Conservation (phyloP, 495 filamentous ascomycete genomes). For the Pyrenula massariospora region DNA sequence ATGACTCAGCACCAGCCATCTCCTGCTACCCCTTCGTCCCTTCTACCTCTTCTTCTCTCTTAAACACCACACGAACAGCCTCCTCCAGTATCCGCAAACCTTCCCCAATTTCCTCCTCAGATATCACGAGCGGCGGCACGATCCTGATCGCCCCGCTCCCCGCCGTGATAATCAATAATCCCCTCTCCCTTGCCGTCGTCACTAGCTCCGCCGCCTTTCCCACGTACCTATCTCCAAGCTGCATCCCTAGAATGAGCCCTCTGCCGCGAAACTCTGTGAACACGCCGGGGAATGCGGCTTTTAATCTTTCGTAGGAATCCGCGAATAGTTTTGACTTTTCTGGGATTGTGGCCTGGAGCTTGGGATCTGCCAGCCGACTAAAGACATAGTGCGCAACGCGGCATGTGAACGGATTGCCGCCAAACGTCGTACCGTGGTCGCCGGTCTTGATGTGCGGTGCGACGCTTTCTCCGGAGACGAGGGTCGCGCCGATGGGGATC, state of each 20-base stretch:
- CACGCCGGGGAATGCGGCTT: conserved; percentile 54
- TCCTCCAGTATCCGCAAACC: conserved; percentile 67
- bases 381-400: conserved; percentile 78
- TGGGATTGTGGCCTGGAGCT: conserved; percentile 51
- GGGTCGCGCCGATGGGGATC: conserved; percentile 84
- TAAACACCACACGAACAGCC: conserved; percentile 48
- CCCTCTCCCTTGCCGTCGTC: conserved; percentile 75
- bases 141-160: conserved; percentile 82
- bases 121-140: conserved; percentile 71
- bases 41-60: conserved; percentile 6
- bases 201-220: conserved; percentile 48
- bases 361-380: conserved; percentile 51
- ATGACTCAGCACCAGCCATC: conserved; percentile 5
- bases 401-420: conserved; percentile 84
- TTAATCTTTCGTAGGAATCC: conserved; percentile 49
- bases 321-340: conserved; percentile 54
- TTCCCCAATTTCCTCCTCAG: conserved; percentile 60
- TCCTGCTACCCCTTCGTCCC: conserved; percentile 17
- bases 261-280: conserved; percentile 70
- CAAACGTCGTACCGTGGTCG: conserved; percentile 95
- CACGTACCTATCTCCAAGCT: conserved; percentile 59
- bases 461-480: conserved; percentile 63
- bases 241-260: conserved; percentile 76
- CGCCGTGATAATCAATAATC: conserved; percentile 81
- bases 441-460: conserved; percentile 76